Base-by-base conservation (phyloP, 768 basidiomycete genomes). In the Strobilomyces echinocephalus region DNA sequence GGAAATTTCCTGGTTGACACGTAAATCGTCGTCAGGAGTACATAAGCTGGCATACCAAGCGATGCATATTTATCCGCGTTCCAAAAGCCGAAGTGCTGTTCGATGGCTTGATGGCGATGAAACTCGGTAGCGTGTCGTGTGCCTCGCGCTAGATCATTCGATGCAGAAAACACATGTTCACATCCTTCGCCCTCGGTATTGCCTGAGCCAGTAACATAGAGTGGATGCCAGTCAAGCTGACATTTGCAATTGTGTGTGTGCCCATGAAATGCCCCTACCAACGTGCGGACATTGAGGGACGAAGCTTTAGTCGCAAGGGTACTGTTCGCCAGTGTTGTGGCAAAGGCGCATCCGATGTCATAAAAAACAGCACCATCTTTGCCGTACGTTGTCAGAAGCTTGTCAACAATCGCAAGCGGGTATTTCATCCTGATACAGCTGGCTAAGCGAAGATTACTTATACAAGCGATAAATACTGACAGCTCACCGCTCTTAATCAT, bases 401-500 rank as follows among this genome's bases (percentile, higher is more conserved):
- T 7, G 20, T 60, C 28, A 1, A 60, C 5, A 0, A 52, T 54
- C 0, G 53, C 53, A 0, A 60, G 28, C 0, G 50, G 55, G 18
- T 60, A 61, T 34, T 61, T 61, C 0, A 28, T 36, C 12, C 60
- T 44, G n/a, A 11, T n/a, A 38, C 12, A 16, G 36, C n/a, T 15
- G 36, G 36, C 8, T 38, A 16, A 38, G n/a, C 9, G n/a, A n/a
- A 15, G n/a, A n/a, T 7, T n/a, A n/a, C 16, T 38, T 38, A 38
- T 8, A n/a, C 16, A 10, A 42, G 9, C 8, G 1, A 42, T 15
- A 24, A 5, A 30, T 0, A 38, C 20, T 21, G 7, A 62, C 59
- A 62, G 14, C 8, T 62, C 49, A 1, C 59, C 52, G 16, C 61
- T 62, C 16, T 52, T 41, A 4, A 62, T 26, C 59, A 62, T 62